Evolutionary conservation across 192 early-diverging fungal genomes (phyloP).

Genomic region (Coemansia sp.): DNA sequence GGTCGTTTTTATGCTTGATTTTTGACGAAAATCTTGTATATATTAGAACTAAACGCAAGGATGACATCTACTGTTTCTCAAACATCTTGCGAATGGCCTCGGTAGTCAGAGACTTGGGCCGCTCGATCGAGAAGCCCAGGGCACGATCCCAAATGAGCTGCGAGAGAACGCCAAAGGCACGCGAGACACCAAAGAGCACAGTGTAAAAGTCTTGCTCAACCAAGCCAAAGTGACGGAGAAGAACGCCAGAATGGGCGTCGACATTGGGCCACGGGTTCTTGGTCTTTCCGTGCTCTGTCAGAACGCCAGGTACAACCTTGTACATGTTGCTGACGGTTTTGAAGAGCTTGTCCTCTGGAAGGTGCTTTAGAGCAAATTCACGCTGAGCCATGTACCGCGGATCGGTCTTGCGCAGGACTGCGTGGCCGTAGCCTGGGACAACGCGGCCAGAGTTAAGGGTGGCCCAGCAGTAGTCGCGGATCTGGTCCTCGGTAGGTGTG

Average conservation of each 20-base stretch:
- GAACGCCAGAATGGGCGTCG: conserved; percentile 97
- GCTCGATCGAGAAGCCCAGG: conserved; percentile 90
- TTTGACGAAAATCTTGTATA: neutral
- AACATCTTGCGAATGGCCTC: conserved; percentile 87
- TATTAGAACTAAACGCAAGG: neutral
- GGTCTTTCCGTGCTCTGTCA: conserved; percentile 99
- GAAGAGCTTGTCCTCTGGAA: conserved; percentile 95
- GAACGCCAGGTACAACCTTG: conserved; percentile 93
- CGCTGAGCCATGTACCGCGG: conserved; percentile 98
- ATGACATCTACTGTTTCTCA: conserved; percentile 44
- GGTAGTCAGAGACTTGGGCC: conserved; percentile 89
- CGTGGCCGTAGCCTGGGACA: conserved; percentile 98
- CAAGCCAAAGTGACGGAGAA: conserved; percentile 94
- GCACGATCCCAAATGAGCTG: conserved; percentile 98
- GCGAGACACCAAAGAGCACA: conserved; percentile 98
- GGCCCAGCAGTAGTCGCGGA: conserved; percentile 96
- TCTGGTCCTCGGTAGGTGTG: conserved; percentile 85
- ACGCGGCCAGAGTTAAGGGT: conserved; percentile 96
- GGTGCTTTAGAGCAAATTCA: conserved; percentile 98
- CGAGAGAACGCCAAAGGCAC: conserved; percentile 91
- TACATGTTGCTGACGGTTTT: conserved; percentile 94
- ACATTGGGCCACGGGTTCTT: conserved; percentile 99
- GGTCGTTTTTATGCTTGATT: too few relatives aligned
- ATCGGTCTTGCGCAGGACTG: conserved; percentile 95
- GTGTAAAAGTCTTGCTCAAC: conserved; percentile 99